These are phyloP conservation scores for Phytophthora boehmeriae DNA, from an alignment of 352 stramenopile species.

Conservation along the genomic window DNA sequence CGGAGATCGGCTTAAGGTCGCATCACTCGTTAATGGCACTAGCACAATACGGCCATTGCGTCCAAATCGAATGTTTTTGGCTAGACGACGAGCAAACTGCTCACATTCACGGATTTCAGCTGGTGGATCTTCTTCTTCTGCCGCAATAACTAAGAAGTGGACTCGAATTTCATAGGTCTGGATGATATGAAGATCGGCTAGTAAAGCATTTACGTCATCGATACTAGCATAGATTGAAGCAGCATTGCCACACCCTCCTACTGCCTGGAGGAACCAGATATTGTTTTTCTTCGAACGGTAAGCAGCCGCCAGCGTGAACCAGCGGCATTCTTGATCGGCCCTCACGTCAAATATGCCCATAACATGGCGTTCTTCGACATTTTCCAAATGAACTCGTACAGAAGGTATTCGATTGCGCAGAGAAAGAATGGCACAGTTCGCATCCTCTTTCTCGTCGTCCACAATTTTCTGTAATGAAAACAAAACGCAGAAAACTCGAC, in stretches of 20 bases:
- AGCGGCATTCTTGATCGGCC: conserved; percentile 37
- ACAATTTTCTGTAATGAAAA: conserved; percentile 51
- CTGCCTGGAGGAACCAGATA: conserved; percentile 55
- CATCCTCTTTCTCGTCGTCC: conserved; percentile 20
- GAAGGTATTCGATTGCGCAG: conserved; percentile 4
- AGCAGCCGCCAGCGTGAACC: conserved; percentile 54
- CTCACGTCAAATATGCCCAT: conserved; percentile 54
- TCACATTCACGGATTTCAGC: conserved; percentile 25
- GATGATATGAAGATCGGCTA: conserved; percentile 56
- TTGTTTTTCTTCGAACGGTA: conserved; percentile 60
- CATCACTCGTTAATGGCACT: conserved; percentile 14
- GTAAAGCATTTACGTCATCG: conserved; percentile 55
- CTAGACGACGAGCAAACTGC: conserved; percentile 50
- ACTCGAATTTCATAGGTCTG: conserved; percentile 65
- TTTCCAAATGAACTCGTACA: conserved; percentile 56
- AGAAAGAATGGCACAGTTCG: neutral
- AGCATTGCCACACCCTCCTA: conserved; percentile 44
- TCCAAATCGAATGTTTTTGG: conserved; percentile 70
- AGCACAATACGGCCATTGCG: conserved; percentile 61
- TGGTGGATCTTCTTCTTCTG: conserved; percentile 8
- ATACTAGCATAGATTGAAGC: conserved; percentile 57
- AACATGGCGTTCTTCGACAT: conserved; percentile 48
- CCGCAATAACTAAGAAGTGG: conserved; percentile 26
- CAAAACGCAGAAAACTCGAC: conserved; percentile 57
- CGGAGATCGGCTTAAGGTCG: conserved; percentile 3